Evolutionary conservation across 441 rosid species (phyloP), one percentile per base, ranked within the genome.

Genomic region (Bocquillonia castaneifolia): DNA sequence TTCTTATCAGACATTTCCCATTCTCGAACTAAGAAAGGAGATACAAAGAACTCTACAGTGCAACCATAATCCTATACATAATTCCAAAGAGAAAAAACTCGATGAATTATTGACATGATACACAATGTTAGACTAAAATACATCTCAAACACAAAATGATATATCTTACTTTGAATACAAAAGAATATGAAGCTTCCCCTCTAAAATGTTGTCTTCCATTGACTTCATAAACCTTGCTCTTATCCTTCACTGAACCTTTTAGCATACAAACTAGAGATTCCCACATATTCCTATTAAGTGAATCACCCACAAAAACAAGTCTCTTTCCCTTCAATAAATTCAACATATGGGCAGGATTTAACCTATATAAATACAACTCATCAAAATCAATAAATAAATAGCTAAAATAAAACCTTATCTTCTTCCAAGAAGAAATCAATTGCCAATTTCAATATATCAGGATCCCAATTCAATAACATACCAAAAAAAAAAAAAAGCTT

Each of bases 261-360:
- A 93, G 85, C 37, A 91, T 88, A 63, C 98, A 93, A 71, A 93
- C 87, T 67, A 91, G 76, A 59, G 97, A 91, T 72, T 93, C 97
- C 98, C 97, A 93, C 98, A 93, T 93, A 71, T 93, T 93, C 77
- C 96, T 85, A 59, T 93, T 93, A 52, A 93, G 64, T 0, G 98
- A 93, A 72, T 93, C 98, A 0, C 98, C 98, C 0, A 93, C 95
- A 26, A 93, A 91, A 53, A 72, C 97, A 6, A 93, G 85, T n/a
- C 97, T 72, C 79, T 83, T 93, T 56, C 97, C 96, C 76, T 85
- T 85, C 50, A 93, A 74, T 82, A 91, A 54, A 57, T 93, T 82
- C 61, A 93, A 29, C 86, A 93, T 82, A 60, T 68, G 79, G 15
- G 59, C 73, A 8, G 89, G 92, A 73, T 85, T 73, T 77, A 93